These are phyloP conservation scores for Ciborinia camelliae DNA, from an alignment of 2,329 filamentous ascomycete species.

Conservation along the genomic window DNA sequence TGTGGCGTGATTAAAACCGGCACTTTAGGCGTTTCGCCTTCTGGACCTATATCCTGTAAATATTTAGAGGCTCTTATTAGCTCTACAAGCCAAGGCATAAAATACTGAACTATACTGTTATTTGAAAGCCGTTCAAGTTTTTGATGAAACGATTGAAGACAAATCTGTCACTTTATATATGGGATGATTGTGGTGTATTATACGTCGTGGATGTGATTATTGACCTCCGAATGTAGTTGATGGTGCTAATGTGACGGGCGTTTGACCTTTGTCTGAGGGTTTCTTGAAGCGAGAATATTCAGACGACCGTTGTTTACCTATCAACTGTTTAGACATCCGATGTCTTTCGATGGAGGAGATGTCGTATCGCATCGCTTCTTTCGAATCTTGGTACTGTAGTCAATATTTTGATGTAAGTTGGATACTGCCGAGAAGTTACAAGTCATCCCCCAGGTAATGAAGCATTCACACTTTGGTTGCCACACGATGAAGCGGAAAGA, in stretches of 20 bases:
- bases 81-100: not conserved
- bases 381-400: not conserved
- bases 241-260: not conserved
- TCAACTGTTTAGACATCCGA: not conserved
- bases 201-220: not conserved
- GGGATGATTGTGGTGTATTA: not conserved
- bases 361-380: not conserved
- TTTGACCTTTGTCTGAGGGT: not conserved
- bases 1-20: constrained; percentile 1
- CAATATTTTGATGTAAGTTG: not conserved
- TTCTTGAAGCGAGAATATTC: constrained; percentile 7
- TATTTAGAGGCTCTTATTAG: not conserved
- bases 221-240: not conserved
- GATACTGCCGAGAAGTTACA: not conserved
- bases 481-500: not conserved
- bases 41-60: not conserved
- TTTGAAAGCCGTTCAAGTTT: not conserved
- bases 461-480: not conserved
- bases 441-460: not conserved
- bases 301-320: not conserved
- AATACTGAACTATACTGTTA: not conserved
- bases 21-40: not conserved
- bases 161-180: not conserved
- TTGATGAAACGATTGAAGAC: not conserved
- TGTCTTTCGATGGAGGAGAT: not conserved